These are phyloP conservation scores for Triangularia setosa DNA, from an alignment of 2,329 filamentous ascomycete genomes.

Conservation along the genomic window DNA sequence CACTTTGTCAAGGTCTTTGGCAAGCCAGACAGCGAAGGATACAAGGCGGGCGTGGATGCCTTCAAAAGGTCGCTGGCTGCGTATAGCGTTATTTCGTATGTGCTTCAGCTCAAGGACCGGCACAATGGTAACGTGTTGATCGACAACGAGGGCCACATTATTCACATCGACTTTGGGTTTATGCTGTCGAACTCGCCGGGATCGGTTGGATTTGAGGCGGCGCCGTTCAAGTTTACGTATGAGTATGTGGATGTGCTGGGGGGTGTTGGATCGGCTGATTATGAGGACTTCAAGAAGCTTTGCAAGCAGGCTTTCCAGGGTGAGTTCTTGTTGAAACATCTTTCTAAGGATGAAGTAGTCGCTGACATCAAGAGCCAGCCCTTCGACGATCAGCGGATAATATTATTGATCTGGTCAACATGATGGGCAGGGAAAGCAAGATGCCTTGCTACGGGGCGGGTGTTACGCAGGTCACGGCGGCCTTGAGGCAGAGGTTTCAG, in stretches of 20 bases:
- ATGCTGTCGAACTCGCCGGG: conserved; percentile 86
- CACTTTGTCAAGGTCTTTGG: conserved; percentile 81
- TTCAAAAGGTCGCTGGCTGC: conserved; percentile 80
- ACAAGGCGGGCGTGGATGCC: conserved; percentile 68
- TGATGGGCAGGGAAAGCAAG: conserved; percentile 79
- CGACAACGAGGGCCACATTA: conserved; percentile 79
- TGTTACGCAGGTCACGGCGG: conserved; percentile 64
- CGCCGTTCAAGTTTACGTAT: conserved; percentile 77
- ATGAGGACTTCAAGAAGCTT: conserved; percentile 69
- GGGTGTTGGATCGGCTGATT: conserved; percentile 65
- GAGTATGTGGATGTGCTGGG: conserved; percentile 83
- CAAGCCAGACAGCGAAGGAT: conserved; percentile 62
- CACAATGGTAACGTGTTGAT: conserved; percentile 86
- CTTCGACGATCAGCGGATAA: conserved; percentile 74
- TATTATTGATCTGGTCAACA: conserved; percentile 74
- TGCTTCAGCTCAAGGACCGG: conserved; percentile 79
- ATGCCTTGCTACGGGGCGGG: conserved; percentile 82
- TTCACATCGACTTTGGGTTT: conserved; percentile 87
- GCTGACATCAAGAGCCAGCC: conserved; percentile 42
- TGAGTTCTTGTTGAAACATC: conserved; percentile 33
- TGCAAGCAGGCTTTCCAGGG: conserved; percentile 84
- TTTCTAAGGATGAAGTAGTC: background rate
- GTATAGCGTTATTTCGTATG: conserved; percentile 80
- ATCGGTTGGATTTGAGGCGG: conserved; percentile 79
- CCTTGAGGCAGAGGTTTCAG: conserved; percentile 71